Base-by-base conservation (phyloP, 495 filamentous ascomycete species). In the Penicillium verhagenii region DNA sequence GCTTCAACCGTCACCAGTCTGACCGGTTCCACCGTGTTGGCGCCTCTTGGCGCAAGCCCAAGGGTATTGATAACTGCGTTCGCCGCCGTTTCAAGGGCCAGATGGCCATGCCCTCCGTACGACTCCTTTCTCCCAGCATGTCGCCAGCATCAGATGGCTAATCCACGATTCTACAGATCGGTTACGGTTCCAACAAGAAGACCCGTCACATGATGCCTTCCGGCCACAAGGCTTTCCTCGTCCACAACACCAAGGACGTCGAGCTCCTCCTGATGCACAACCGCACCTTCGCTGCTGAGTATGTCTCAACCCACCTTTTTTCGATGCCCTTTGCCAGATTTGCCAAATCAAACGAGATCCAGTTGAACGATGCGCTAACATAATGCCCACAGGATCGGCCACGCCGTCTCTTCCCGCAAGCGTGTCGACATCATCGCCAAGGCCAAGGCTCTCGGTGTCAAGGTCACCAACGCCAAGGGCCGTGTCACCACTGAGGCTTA, bases 221-320 rank as follows among this genome's bases (percentile, higher is more conserved):
- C 68, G 94, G 94, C 79, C 94, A 97, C 86, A 97, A 97, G 84
- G 92, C 94, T 55, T 98, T 98, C 86, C 86, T 97, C 72, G 94
- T 98, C 79, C 87, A 91, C 84, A 97, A 97, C 85, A 72, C 86
- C 76, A 79, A 84, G 71, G 95, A 97, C 69, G 87, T 98, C 70
- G 93, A 97, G 79, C 87, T 98, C 57, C 89, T 98, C 64, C 84
- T 98, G 57, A 98, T 98, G 94, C 95, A 98, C 87, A 97, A 97
- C 88, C 87, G 87, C 74, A 96, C 91, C 73, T 96, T 86, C 79
- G 94, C 94, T 73, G 94, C 94, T 70, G 95, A 97, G 94, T 97
- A 88, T 68, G 91, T 83, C 31, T 42, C 14, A 9, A 23, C 19
- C 24, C 14, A 45, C 20, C 24, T n/a, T 38, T 7, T 2, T 31